Base-by-base conservation (phyloP, 179 eudicot genomes). In the Kewa caespitosa region DNA sequence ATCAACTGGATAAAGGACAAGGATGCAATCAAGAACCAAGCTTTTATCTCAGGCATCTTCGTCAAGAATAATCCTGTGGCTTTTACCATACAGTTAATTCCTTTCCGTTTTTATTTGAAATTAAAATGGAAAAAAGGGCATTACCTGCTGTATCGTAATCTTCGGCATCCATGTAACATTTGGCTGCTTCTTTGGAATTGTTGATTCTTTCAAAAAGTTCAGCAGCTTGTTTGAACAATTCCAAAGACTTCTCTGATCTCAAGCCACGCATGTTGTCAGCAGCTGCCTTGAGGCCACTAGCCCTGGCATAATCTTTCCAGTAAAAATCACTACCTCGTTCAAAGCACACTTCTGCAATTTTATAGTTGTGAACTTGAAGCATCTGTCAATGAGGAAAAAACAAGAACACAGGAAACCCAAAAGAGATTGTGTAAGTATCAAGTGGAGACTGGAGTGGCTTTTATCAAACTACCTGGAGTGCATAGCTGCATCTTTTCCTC, bases 101-200 rank as follows among this genome's bases (percentile, higher is more conserved):
- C n/a, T n/a, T n/a, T n/a, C n/a, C n/a, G n/a, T n/a, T n/a, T n/a
- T n/a, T n/a, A n/a, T n/a, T n/a, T n/a, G n/a, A n/a, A n/a, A n/a
- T n/a, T n/a, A n/a, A n/a, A n/a, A n/a, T n/a, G n/a, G n/a, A n/a
- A n/a, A n/a, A n/a, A n/a, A n/a, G n/a, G n/a, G n/a, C n/a, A n/a
- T 22, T 69, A 75, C 84, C 81, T 25, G 84, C 84, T 77, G 54
- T 77, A 68, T 77, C 67, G 74, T 73, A 81, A 8, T 77, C 77
- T 25, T 62, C 41, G 6, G 72, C 64, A 48, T 73, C 74, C 36
- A 33, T 59, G 30, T 38, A 81, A 43, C 80, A 81, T 32, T 52
- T 14, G 5, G 84, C 84, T 17, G 84, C 81, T 33, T 54, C 65
- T 25, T 60, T 57, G 0, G 27, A 15, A 63, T 70, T 74, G 59